Evolutionary conservation across 2,329 filamentous ascomycete species (phyloP).

Genomic region (Penicillium sp.): DNA sequence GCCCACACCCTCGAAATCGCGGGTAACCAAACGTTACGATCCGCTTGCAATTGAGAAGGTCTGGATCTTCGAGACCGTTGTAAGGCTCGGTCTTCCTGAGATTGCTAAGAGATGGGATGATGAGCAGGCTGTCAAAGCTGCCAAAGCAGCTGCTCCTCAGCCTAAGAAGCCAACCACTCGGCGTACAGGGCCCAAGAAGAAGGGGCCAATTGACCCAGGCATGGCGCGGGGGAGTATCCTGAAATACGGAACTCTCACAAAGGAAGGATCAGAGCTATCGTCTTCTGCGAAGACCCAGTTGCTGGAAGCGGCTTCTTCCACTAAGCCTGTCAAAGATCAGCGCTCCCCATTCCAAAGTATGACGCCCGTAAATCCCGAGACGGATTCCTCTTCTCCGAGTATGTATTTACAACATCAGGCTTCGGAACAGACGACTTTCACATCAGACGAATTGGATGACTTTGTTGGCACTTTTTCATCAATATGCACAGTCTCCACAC

Average conservation of each 20-base stretch:
- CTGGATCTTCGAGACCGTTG: conserved; percentile 67
- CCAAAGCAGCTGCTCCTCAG: conserved; percentile 23
- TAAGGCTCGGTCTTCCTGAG: conserved; percentile 63
- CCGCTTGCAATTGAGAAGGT: conserved; percentile 63
- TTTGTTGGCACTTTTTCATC: conserved; percentile 28
- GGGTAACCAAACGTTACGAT: conserved; percentile 52
- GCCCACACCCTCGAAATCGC: conserved; percentile 24
- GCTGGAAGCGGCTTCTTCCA: conserved; percentile 28
- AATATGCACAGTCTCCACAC: conserved; percentile 18
- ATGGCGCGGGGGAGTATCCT: conserved; percentile 44
- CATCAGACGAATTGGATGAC: conserved; percentile 22
- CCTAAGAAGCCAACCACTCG: conserved; percentile 26
- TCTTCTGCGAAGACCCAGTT: conserved; percentile 30
- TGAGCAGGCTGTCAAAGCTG: conserved; percentile 32
- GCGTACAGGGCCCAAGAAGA: conserved; percentile 33
- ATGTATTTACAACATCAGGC: conserved; percentile 16
- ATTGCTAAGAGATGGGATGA: conserved; percentile 65
- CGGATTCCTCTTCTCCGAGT: conserved; percentile 13
- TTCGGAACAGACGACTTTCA: conserved; percentile 1
- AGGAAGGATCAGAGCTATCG: conserved; percentile 31
- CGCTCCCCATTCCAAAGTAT: conserved; percentile 8
- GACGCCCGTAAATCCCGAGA: conserved; percentile 9
- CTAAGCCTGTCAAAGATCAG: conserved; percentile 9
- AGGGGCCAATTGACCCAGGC: conserved; percentile 38
- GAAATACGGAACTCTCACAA: conserved; percentile 41